A percentile compares a stretch with the other conserved stretches of the same genome.
Conservation (phyloP, 2,329 filamentous ascomycete species). For the Talaromyces sp. region DNA sequence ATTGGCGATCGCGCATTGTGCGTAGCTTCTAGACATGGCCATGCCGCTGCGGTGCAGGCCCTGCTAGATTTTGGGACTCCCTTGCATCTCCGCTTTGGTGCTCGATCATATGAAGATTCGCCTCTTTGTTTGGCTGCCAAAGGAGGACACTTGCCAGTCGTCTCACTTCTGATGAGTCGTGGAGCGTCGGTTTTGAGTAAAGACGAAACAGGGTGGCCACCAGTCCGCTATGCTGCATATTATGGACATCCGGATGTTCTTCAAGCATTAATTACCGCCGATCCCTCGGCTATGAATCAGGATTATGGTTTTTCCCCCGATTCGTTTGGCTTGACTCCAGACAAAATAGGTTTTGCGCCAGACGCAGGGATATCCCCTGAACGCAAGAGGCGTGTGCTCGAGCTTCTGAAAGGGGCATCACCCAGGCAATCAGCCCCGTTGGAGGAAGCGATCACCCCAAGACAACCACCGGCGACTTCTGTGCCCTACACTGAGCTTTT, state of each 20-base stretch:
- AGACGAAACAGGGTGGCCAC: constrained; percentile 33
- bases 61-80: constrained; percentile 29
- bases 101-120: constrained; percentile 28
- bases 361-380: constrained; percentile 18
- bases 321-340: constrained; percentile 14
- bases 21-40: constrained; percentile 27
- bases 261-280: constrained; percentile 24
- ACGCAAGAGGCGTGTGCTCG: constrained; percentile 15
- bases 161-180: constrained; percentile 24
- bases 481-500: not conserved
- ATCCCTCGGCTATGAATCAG: constrained; percentile 11
- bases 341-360: constrained; percentile 21
- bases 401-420: constrained; percentile 14
- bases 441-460: not conserved
- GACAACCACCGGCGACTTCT: not conserved
- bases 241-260: constrained; percentile 31
- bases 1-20: constrained; percentile 29
- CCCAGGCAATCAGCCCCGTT: not conserved
- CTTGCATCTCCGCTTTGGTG: constrained; percentile 20
- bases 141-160: constrained; percentile 27
- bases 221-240: constrained; percentile 33
- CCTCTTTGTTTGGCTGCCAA: constrained; percentile 33
- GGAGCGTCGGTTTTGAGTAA: constrained; percentile 29
- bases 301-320: constrained; percentile 9
- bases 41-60: constrained; percentile 27